Evolutionary conservation across 2,329 filamentous ascomycete species (phyloP).

Genomic region (Hirsutella thompsonii): DNA sequence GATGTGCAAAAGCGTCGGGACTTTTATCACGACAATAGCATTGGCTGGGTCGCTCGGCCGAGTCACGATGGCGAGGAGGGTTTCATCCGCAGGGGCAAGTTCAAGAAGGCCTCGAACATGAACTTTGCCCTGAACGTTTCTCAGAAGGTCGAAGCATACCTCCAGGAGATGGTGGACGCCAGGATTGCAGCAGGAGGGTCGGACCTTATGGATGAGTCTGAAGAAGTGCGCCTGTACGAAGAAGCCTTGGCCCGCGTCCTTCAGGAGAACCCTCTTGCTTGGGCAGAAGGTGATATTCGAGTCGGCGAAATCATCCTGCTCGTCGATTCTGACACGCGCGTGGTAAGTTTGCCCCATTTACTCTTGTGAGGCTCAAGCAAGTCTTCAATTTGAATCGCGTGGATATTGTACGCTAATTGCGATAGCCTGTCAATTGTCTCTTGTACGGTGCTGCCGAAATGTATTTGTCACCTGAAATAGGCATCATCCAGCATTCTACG

Average conservation of each 20-base stretch:
- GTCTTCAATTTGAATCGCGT: too few species aligned
- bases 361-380: background rate
- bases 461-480: conserved; percentile 56
- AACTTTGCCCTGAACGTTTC: conserved; percentile 54
- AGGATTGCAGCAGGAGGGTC: conserved; percentile 6
- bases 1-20: conserved; percentile 26
- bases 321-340: conserved; percentile 56
- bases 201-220: conserved; percentile 12
- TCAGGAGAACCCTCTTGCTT: conserved; percentile 30
- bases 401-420: background rate
- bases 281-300: conserved; percentile 48
- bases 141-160: conserved; percentile 47
- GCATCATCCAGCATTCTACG: conserved; percentile 59
- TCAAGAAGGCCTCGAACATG: conserved; percentile 68
- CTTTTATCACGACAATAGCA: conserved; percentile 36
- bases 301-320: conserved; percentile 53
- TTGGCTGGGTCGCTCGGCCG: conserved; percentile 33
- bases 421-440: conserved; percentile 46
- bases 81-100: conserved; percentile 47
- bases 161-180: conserved; percentile 22
- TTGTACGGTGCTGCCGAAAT: conserved; percentile 60
- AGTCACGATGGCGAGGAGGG: conserved; percentile 31
- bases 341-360: conserved; percentile 17
- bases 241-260: conserved; percentile 34
- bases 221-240: conserved; percentile 34